Percentiles rank a stretch among this genome's conserved stretches.
These are phyloP conservation scores for Trichosanthes truncata DNA, from an alignment of 306 rosid genomes.

Conservation along the genomic window DNA sequence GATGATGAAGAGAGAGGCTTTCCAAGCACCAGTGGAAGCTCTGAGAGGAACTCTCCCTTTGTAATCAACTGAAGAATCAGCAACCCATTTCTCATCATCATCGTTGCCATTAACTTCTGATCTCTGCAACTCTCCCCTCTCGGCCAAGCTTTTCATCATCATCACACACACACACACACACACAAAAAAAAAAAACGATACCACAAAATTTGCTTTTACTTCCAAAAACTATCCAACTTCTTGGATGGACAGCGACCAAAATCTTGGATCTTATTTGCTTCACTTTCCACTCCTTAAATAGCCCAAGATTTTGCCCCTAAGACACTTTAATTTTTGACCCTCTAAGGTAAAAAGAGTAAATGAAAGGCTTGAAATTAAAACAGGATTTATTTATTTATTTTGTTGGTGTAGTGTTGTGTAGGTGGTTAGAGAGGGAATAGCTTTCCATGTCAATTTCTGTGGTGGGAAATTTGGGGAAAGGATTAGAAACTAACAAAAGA, in stretches of 20 bases:
- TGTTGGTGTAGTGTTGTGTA: neutral
- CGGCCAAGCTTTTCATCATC: constrained; percentile 16
- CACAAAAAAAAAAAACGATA: too few species aligned
- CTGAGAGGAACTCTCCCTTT: constrained; percentile 46
- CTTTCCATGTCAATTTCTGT: neutral
- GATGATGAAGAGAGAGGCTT: constrained; percentile 52
- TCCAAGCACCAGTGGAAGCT: constrained; percentile 66
- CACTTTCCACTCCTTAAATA: constrained; percentile 2
- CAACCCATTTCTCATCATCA: constrained; percentile 39
- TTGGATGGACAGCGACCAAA: neutral
- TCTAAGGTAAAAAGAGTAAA: neutral
- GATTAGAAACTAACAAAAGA: neutral
- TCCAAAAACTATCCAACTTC: too few species aligned
- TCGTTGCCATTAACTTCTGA: neutral
- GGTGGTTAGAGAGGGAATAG: neutral
- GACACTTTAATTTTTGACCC: neutral
- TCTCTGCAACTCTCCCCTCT: neutral
- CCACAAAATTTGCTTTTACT: neutral
- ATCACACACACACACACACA: too few species aligned
- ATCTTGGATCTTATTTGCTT: neutral
- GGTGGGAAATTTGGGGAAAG: neutral
- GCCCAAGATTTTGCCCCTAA: neutral
- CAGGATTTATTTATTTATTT: neutral
- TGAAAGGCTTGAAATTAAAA: neutral
- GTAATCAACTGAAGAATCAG: constrained; percentile 54